A percentile compares a stretch with the other conserved stretches of the same genome.
These are phyloP conservation scores for Fragilaria radians DNA, from an alignment of 108 stramenopile genomes.

Conservation along the genomic window DNA sequence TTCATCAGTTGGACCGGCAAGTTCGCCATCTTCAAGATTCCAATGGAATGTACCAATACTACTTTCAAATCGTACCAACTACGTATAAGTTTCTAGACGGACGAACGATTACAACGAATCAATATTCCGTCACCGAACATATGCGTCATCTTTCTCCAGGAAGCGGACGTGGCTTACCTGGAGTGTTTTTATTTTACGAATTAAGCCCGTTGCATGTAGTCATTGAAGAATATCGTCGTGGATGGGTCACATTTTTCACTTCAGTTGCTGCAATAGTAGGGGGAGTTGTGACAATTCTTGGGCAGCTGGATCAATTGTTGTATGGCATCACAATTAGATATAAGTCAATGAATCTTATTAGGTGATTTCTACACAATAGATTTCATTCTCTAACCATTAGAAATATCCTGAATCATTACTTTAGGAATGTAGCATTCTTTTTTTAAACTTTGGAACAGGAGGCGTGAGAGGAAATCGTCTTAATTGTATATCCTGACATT, in stretches of 20 bases:
- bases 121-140: constrained; percentile 97
- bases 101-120: constrained; percentile 76
- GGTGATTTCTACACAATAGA: too few species aligned
- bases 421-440: too few species aligned
- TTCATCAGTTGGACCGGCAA: constrained; percentile 76
- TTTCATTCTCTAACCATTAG: too few species aligned
- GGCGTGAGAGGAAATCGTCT: too few species aligned
- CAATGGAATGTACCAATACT: constrained; percentile 90
- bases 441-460: too few species aligned
- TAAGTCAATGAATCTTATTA: too few species aligned
- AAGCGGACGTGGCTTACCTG: constrained; percentile 82
- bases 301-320: constrained; percentile 66
- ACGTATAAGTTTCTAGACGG: constrained; percentile 72
- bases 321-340: too few species aligned
- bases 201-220: constrained; percentile 88
- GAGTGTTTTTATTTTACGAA: constrained; percentile 98
- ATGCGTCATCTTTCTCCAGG: constrained; percentile 90
- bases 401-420: too few species aligned
- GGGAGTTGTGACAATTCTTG: constrained; percentile 82
- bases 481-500: too few species aligned
- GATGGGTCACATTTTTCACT: constrained; percentile 81
- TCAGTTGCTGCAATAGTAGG: constrained; percentile 84
- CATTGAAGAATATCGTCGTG: constrained; percentile 82
- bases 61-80: constrained; percentile 92
- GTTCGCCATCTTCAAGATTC: constrained; percentile 54